Evolutionary conservation across 148 eudicot species (phyloP).

Genomic region (Amaranthus hypochondriacus): DNA sequence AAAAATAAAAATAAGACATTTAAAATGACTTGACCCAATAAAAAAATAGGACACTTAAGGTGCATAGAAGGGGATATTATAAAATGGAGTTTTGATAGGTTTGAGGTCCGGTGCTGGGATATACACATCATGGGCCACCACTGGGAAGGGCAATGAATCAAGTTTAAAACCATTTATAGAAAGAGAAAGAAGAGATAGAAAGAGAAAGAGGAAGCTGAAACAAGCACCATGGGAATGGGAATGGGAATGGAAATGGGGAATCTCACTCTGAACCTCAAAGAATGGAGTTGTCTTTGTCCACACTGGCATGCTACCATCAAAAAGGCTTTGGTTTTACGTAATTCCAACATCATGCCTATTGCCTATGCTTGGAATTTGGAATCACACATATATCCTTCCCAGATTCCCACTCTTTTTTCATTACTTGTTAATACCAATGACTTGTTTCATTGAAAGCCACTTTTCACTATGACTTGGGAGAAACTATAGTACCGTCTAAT

Average conservation of each 20-base stretch:
- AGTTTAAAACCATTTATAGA: slow-evolving; percentile 29
- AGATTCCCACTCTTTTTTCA: slow-evolving; percentile 5
- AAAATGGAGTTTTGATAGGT: slow-evolving; percentile 28
- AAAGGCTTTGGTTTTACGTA: slow-evolving; percentile 22
- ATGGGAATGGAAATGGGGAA: slow-evolving; percentile 38
- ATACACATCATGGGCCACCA: slow-evolving; percentile 29
- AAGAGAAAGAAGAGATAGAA: slow-evolving; percentile 11
- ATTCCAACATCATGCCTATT: slow-evolving; percentile 18
- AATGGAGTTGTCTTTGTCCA: slow-evolving; percentile 44
- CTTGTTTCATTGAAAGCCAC: neutral
- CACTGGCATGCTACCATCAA: slow-evolving; percentile 27
- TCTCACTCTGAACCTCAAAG: slow-evolving; percentile 35
- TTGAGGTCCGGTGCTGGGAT: slow-evolving; percentile 35
- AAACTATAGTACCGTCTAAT: too few species aligned
- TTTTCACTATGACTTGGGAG: neutral
- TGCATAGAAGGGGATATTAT: neutral
- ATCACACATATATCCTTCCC: neutral
- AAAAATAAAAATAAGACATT: too few species aligned
- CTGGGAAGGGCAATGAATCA: slow-evolving; percentile 24
- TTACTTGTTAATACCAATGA: neutral
- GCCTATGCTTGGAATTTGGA: slow-evolving; percentile 24
- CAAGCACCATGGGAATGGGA: slow-evolving; percentile 24
- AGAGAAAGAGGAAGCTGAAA: slow-evolving; percentile 24
- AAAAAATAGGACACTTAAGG: too few species aligned
- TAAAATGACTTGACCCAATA: too few species aligned